Base-by-base conservation (phyloP, 83 land plant species). In the Larix sibirica region DNA sequence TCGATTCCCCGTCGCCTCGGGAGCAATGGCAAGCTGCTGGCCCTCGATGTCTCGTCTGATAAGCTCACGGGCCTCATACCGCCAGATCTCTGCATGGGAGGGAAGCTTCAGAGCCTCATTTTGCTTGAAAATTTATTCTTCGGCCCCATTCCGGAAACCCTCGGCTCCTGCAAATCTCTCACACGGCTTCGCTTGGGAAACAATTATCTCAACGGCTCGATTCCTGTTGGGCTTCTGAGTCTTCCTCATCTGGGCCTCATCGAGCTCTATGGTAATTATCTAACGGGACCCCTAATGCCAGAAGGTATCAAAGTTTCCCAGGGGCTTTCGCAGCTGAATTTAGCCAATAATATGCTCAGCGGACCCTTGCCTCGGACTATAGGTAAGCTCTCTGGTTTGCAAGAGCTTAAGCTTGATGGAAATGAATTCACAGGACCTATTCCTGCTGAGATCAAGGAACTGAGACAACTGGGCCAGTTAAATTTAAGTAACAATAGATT, bases 51-150 rank as follows among this genome's bases (percentile, higher is more conserved):
- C 54, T 95, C 98, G 1, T 86, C 94, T 33, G 90, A 92, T 78
- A 86, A 85, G 90, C 91, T 97, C 84, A 90, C 89, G 12, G 98
- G 99, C 31, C 66, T 86, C 16, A 90, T 97, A 42, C 94, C 98
- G 6, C 16, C 14, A 0, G 56, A 80, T n/a, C 69, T 95, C n/a
- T 90, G 94, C 81, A 33, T 83, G 0, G 80, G 83, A 0, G 74
- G 66, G 6, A 83, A 86, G 83, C 89, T 95, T 10, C 84, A 44
- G 50, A 84, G 86, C 10, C 89, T 95, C 28, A 91, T 91, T 75
- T 79, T 92, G 77, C 64, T 89, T 14, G 84, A 81, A 13, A 95
- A 95, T 79, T 87, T 84, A 77, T 82, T 95, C 23, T 87, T 88
- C n/a, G 98, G 98, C 18, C 84, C 94, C 38, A 83, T 94, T 38